Percentiles rank a stretch among this genome's conserved stretches.
These are phyloP conservation scores for Apiospora pterosperma DNA, from an alignment of 2,329 filamentous ascomycete species.

Conservation along the genomic window DNA sequence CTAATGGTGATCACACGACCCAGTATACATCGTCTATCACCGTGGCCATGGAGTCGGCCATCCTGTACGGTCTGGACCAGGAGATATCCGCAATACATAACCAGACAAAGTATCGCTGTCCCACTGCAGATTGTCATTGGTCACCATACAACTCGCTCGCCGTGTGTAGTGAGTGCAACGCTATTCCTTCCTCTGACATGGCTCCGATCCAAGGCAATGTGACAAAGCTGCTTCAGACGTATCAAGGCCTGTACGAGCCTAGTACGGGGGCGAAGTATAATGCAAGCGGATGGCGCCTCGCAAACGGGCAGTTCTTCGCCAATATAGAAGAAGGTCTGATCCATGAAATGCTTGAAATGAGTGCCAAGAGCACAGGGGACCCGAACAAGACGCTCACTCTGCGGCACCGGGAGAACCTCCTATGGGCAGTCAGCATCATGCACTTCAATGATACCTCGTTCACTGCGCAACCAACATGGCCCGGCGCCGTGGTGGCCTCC, in stretches of 20 bases:
- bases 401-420: neutral
- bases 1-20: neutral
- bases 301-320: neutral
- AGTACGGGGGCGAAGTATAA: neutral
- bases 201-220: neutral
- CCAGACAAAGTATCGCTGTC: neutral
- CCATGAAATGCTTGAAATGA: neutral
- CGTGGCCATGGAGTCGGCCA: neutral
- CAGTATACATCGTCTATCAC: neutral
- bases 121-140: neutral
- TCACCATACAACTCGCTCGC: constrained; percentile 3
- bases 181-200: neutral
- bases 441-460: neutral
- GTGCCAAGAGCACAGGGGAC: neutral
- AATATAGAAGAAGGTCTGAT: neutral
- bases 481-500: neutral
- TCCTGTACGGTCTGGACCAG: neutral
- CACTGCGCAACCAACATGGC: neutral
- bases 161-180: constrained; percentile 1
- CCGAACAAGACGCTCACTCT: neutral
- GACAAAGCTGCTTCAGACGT: neutral
- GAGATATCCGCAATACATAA: neutral
- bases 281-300: neutral
- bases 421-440: neutral
- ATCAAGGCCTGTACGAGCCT: neutral